A percentile compares a stretch with the other conserved stretches of the same genome.
phyloP scores from a whole-genome alignment of 345 rosid species.

The Streptanthus diversifolius region DNA sequence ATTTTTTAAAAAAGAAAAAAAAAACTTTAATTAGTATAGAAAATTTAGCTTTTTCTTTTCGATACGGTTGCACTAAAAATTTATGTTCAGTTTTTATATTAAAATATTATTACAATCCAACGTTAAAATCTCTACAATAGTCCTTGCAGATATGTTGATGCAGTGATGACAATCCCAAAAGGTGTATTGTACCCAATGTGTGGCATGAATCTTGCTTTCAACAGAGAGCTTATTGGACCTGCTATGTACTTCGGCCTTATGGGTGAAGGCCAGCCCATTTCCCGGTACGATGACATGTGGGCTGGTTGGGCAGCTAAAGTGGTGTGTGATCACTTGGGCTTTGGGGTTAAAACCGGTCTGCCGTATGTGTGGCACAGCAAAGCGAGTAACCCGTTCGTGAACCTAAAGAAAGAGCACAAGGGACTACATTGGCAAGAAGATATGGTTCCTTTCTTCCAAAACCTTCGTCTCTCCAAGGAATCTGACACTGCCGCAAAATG shows the following conservation, averaged over 20 bases:
- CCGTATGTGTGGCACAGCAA: conserved; percentile 86
- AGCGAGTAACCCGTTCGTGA: conserved; percentile 88
- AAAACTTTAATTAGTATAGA: neutral
- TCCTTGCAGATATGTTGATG: conserved; percentile 64
- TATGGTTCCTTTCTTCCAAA: conserved; percentile 79
- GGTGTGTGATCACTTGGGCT: conserved; percentile 75
- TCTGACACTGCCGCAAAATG: conserved; percentile 70
- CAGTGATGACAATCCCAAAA: conserved; percentile 80
- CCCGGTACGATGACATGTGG: conserved; percentile 92
- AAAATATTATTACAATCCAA: neutral
- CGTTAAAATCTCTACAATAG: conserved; percentile 3
- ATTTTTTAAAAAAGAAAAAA: too few relatives aligned
- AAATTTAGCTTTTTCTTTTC: neutral
- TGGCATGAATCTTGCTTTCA: conserved; percentile 83
- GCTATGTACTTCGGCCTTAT: conserved; percentile 90
- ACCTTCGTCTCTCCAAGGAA: conserved; percentile 53
- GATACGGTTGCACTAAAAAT: neutral
- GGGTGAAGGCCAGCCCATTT: conserved; percentile 93
- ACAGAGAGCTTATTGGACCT: conserved; percentile 77
- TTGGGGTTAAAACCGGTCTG: conserved; percentile 74
- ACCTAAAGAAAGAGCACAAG: conserved; percentile 73
- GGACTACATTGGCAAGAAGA: conserved; percentile 94
- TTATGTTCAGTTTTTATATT: neutral
- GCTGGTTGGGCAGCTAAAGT: conserved; percentile 93
- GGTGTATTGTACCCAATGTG: conserved; percentile 88